Percentiles rank a stretch among this genome's conserved stretches.
phyloP scores from a whole-genome alignment of 2,329 filamentous ascomycete genomes.

The Pseudogymnoascus sp. region DNA sequence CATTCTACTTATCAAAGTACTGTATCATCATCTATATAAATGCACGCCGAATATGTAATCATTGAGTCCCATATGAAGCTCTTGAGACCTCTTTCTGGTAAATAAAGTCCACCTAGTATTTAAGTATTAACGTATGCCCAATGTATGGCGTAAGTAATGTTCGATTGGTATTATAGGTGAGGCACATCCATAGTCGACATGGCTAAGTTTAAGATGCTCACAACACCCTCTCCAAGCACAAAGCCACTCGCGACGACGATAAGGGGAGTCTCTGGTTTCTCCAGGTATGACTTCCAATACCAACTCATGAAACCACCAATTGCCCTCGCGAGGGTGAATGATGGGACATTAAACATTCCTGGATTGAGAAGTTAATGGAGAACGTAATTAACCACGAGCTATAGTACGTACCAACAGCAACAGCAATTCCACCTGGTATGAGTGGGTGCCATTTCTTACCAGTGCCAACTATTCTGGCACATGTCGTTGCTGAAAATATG shows the following conservation, averaged over 20 bases:
- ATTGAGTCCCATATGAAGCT: neutral
- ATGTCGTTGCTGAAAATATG: constrained; percentile 65
- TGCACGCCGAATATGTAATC: neutral
- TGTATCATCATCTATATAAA: neutral
- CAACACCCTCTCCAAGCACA: constrained; percentile 83
- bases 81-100: neutral
- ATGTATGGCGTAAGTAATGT: neutral
- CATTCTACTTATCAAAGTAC: neutral
- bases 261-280: constrained; percentile 60
- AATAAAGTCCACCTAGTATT: neutral
- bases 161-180: constrained; percentile 42
- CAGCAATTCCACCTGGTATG: constrained; percentile 88
- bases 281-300: constrained; percentile 59
- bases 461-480: constrained; percentile 50
- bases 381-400: constrained; percentile 12
- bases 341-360: constrained; percentile 97
- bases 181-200: constrained; percentile 71
- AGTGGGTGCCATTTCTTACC: constrained; percentile 60
- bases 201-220: constrained; percentile 83
- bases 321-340: constrained; percentile 83
- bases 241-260: constrained; percentile 86
- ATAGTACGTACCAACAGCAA: constrained; percentile 66
- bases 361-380: constrained; percentile 11
- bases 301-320: constrained; percentile 69
- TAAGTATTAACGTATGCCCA: neutral